Evolutionary conservation across 306 rosid genomes (phyloP).

Genomic region (Ziziphus jujuba): DNA sequence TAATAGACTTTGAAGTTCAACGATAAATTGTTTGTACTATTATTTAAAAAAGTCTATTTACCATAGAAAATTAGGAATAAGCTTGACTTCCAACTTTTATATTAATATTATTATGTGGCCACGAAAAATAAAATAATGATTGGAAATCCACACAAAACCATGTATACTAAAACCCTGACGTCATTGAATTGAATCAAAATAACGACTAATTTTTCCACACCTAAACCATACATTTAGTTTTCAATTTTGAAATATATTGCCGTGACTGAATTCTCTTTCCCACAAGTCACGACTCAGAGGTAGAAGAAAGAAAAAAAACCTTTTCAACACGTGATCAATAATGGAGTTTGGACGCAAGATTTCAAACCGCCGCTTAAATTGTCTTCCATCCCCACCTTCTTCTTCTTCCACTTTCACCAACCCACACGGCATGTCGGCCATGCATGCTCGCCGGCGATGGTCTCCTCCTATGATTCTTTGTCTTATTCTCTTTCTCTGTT

Average conservation of each 20-base stretch:
- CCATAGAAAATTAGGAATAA: no score
- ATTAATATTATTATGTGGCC: no score
- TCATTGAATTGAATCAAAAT: not conserved
- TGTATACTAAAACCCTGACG: not conserved
- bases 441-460: conserved; percentile 23
- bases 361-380: conserved; percentile 10
- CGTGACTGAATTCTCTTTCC: conserved; percentile 11
- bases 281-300: no score
- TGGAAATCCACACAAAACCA: no score
- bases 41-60: no score
- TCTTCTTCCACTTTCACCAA: not conserved
- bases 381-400: conserved; percentile 7
- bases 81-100: no score
- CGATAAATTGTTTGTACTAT: no score
- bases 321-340: conserved; percentile 11
- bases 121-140: no score
- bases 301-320: conserved; percentile 1
- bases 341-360: conserved; percentile 13
- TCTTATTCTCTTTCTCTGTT: conserved; percentile 41
- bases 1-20: no score
- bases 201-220: not conserved
- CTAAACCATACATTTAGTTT: not conserved
- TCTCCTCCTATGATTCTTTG: conserved; percentile 12
- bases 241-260: not conserved
- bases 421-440: conserved; percentile 3